Evolutionary conservation across 352 stramenopile species (phyloP), one percentile per base, ranked within the genome.

Genomic region (Phytopythium oedochilum): DNA sequence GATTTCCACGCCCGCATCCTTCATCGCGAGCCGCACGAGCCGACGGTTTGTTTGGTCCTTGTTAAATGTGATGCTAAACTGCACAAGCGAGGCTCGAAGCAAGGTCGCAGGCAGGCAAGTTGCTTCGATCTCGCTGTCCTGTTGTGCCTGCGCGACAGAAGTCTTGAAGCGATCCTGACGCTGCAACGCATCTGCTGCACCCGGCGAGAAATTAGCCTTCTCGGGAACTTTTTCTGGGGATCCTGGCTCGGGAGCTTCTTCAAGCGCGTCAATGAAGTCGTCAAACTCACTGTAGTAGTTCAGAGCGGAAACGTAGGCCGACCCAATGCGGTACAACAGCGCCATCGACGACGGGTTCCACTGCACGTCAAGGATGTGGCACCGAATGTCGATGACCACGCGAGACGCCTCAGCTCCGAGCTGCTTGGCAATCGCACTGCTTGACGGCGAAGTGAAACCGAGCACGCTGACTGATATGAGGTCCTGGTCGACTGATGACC

Each of bases 341-440:
- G 78, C 75, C 55, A 94, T 82, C 1, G 84, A 94, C 26, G 84
- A 91, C 29, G 84, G 84, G 53, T 94, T 94, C 84, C 84, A 94
- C 52, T 94, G 84, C 26, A 94, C 28, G 57, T 90, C 66, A 17
- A 94, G 57, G 25, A 89, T 71, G 57, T 88, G 87, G 25, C 88
- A 88, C 1, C 83, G 66, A 28, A 83, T 54, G 49, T 85, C 68
- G 2, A 85, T 63, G 12, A 89, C 61, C 44, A 74, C 56, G n/a
- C 88, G 64, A 14, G 47, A 65, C 2, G 59, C 59, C 8, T 53
- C 54, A 3, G 43, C 38, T 12, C 25, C 20, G 14, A 55, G 23
- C 15, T 35, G 32, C 36, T 46, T 35, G 7, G 46, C 25, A 10
- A 36, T n/a, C 15, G 32, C 34, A 6, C 15, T 18, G 22, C 22